Evolutionary conservation across 1,139 yeast species (phyloP), one percentile per base, ranked within the genome.

Genomic region (Tardiomyces digboiensis): DNA sequence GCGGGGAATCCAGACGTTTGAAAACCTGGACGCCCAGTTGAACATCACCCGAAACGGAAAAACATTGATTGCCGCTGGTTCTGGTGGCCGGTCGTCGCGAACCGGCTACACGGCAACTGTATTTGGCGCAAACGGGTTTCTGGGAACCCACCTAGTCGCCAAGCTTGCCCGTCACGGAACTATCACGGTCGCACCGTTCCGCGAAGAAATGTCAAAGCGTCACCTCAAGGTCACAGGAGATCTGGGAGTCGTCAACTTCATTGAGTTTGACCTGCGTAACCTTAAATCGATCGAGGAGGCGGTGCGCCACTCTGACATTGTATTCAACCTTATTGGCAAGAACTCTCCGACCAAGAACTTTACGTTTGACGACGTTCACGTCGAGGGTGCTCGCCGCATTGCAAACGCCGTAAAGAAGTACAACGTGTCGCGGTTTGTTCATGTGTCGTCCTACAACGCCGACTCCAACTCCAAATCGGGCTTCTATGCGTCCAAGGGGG

Each of bases 71-170:
- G 65, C 84, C 19, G 72, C 72, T 37, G 95, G 95, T 48, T 67
- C 78, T 42, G 94, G 94, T 39, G 95, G 95, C 38, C 61, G 72
- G 51, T 82, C 94, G 8, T 85, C 95, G 36, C 75, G 94, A 69
- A 81, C 91, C n/a, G 95, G 95, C 2, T 84, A 80, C 67, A 84
- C 91, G 6, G 95, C 91, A 22, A 85, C 95, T 6, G 91, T 86
- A 2, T 86, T 86, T 58, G 95, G 95, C 12, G 88, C 85, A 29
- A 67, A 79, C 43, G 95, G 95, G 1, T 80, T 82, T 63, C 68
- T 86, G 49, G 95, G 95, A 36, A 76, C 88, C 45, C 76, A 82
- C 55, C 65, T 86, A 51, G 74, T 78, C 14, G 70, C 91, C 39
- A 83, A 81, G 58, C 70, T 86, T 56, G 94, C 89, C 50, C 74